Base-by-base conservation (phyloP, 805 yeast genomes). In the Candida ortonii region DNA sequence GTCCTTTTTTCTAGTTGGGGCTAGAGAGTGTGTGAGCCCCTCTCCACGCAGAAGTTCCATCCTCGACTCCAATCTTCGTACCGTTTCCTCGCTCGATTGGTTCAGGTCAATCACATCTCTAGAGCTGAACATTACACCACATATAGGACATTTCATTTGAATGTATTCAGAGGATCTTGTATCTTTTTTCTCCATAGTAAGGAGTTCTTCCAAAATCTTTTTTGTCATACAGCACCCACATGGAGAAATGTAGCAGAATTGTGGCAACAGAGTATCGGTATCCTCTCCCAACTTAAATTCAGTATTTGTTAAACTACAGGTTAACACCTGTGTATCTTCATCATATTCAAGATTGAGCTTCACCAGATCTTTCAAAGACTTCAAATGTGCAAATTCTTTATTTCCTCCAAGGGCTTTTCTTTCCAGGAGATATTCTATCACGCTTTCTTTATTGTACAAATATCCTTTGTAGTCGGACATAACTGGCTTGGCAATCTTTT, bases 381-480 rank as follows among this genome's bases (percentile, higher is more conserved):
- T 29, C 12, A 75, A 61, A 44, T 70, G 70, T 3, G 46, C 33
- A 13, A 51, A 46, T 5, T 18, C 25, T 9, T 22, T 43, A 38
- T 30, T 56, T n/a, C 16, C 7, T n/a, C n/a, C n/a, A n/a, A n/a
- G n/a, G 8, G 15, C 28, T 18, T 19, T 48, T 16, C 59, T 61
- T 23, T 64, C 59, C 3, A 83, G 44, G 4, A 87, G 52, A 52
- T 70, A 66, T 47, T 80, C 80, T 6, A 87, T 49, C 0, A 84
- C 53, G 18, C 78, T 58, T 38, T 78, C 84, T 41, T 83, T 84
- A 44, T 80, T 74, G 55, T 70, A 83, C 4, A 87, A 49, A 19
- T 64, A 53, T 0, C 96, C 96, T 31, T 61, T 61, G 51, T 67
- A 79, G 56, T 87, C 95, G 21, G 85, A 71, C 2, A 82, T 81